These are phyloP conservation scores for Neurospora crassa DNA, from an alignment of 2,329 filamentous ascomycete genomes.

Conservation along the genomic window DNA sequence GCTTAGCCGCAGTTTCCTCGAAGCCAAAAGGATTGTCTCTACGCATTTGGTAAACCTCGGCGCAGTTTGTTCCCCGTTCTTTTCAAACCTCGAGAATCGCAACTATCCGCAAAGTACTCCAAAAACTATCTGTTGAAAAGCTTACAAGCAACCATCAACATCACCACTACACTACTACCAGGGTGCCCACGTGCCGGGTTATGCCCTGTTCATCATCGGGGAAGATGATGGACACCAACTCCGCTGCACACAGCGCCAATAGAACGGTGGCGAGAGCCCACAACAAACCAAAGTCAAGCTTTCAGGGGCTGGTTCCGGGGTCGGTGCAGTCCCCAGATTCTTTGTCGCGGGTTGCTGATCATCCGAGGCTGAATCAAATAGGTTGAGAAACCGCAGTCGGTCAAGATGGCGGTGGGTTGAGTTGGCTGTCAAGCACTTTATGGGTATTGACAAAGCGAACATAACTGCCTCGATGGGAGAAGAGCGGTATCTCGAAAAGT, in stretches of 20 bases:
- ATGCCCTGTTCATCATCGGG: background rate
- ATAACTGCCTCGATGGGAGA: background rate
- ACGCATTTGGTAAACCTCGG: background rate
- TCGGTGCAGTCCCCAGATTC: background rate
- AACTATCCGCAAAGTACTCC: background rate
- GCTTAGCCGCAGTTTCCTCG: background rate
- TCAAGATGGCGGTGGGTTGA: background rate
- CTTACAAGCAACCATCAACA: background rate
- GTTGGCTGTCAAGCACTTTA: background rate
- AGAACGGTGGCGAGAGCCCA: background rate
- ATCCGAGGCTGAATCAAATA: background rate
- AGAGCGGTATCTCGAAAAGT: background rate
- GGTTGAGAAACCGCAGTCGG: background rate
- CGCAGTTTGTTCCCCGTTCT: background rate
- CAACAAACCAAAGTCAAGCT: background rate
- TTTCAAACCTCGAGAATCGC: background rate
- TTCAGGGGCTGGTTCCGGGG: background rate
- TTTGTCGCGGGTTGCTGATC: background rate
- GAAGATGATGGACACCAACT: background rate
- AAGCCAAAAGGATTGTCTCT: background rate
- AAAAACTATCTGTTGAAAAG: background rate
- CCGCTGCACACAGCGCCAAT: background rate
- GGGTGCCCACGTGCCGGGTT: background rate
- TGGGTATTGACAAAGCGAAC: background rate
- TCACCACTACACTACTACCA: background rate